Conservation (phyloP, 208 protist genomes). For the Acanthamoeba triangularis region DNA sequence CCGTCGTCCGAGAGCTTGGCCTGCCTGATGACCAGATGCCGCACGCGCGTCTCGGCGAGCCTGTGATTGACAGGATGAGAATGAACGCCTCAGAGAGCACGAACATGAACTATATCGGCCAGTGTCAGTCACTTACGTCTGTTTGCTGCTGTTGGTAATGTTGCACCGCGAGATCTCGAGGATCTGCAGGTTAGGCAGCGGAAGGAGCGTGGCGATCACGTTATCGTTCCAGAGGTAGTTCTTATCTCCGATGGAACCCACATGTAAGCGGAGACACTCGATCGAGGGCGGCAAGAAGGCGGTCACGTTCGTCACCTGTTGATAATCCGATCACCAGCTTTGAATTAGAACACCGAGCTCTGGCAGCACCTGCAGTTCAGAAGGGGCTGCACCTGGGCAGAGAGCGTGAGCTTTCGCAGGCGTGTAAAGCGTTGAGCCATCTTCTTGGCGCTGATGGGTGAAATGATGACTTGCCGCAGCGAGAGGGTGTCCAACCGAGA, state of each 20-base stretch:
- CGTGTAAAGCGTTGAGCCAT: conserved; percentile 57
- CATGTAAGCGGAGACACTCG: conserved; percentile 17
- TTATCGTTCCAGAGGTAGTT: conserved; percentile 67
- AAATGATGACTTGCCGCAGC: conserved; percentile 31
- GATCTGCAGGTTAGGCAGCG: conserved; percentile 18
- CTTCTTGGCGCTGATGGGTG: conserved; percentile 40
- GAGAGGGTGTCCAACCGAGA: conserved; percentile 29
- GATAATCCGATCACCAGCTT: no score
- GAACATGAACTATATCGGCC: not conserved
- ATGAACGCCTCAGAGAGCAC: not conserved
- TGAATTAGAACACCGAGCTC: no score
- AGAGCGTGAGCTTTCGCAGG: conserved; percentile 42
- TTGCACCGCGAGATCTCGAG: conserved; percentile 56
- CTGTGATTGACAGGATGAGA: not conserved
- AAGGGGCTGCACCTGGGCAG: not conserved
- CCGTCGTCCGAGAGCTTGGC: conserved; percentile 41
- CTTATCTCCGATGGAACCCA: conserved; percentile 33
- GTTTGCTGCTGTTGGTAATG: conserved; percentile 53
- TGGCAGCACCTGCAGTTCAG: no score
- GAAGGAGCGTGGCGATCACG: conserved; percentile 30
- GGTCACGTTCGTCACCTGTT: conserved; percentile 45
- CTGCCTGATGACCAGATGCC: conserved; percentile 34
- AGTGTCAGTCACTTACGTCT: not conserved
- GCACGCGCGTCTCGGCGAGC: conserved; percentile 20
- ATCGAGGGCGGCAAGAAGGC: conserved; percentile 45